Evolutionary conservation across 192 early-diverging fungal genomes (phyloP), one percentile per base, ranked within the genome.

Genomic region (Dissophora globulifera): DNA sequence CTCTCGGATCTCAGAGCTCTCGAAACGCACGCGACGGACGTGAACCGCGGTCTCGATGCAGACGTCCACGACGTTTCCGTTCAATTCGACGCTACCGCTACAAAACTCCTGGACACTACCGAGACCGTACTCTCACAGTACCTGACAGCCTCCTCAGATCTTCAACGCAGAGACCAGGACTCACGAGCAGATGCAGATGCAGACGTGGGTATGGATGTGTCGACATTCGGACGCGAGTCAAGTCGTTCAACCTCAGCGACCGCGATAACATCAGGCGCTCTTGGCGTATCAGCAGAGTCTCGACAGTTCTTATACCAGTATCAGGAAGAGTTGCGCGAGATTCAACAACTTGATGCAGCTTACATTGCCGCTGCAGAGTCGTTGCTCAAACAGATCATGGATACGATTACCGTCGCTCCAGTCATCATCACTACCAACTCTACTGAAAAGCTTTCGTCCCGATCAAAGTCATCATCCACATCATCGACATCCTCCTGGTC

Each of bases 1-100:
- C 51, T 76, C 15, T 51, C 50, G 7, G 72, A 66, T 38, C 43
- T 76, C 6, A 65, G 60, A 13, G 45, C 46, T 1, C 63, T 76
- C 9, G 72, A 76, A 42, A 35, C 26, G 2, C 50, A 62, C 4
- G 32, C 38, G 9, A 50, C 15, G 2, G 72, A 67, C 17, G 48
- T 25, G 5, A 53, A 60, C 40, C 22, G 52, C 13, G 2, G 16
- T 11, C 51, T 76, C 27, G 72, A 76, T 22, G 42, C 62, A 58
- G 72, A 76, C 15, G 42, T 76, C 20, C 72, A 76, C 15, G 64
- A 62, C 17, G 22, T 26, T 0, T 76, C 72, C 13, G 41, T 76
- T 19, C 40, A 76, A 25, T 30, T 64, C 2, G 72, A 76, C n/a
- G 63, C 72, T 1, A 67, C 43, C 23, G 45, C 52, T 0, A n/a